phyloP scores from a whole-genome alignment of 257 asterid genomes.

The Plectranthus barbatus region DNA sequence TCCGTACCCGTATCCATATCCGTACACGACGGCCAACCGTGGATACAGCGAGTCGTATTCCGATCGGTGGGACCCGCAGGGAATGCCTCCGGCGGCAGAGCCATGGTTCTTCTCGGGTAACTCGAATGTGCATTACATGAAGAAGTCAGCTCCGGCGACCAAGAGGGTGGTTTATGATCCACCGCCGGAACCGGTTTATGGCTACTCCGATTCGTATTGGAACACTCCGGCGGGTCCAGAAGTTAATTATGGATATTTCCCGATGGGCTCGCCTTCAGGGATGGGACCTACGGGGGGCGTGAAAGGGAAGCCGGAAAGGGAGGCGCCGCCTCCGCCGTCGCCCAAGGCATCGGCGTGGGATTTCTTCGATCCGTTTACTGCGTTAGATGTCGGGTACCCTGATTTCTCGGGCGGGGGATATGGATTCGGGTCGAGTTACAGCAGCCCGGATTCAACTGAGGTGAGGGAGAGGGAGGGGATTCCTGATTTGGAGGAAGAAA shows the following conservation, averaged over 20 bases:
- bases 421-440: slow-evolving; percentile 40
- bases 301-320: slow-evolving; percentile 32
- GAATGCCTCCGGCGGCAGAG: slow-evolving; percentile 15
- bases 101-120: slow-evolving; percentile 31
- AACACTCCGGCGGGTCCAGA: slow-evolving; percentile 31
- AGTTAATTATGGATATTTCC: slow-evolving; percentile 36
- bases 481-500: slow-evolving; percentile 97
- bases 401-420: slow-evolving; percentile 30
- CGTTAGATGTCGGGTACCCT: slow-evolving; percentile 30
- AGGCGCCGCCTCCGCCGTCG: slow-evolving; percentile 86
- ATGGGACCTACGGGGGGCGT: slow-evolving; percentile 18
- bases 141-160: slow-evolving; percentile 53
- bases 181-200: slow-evolving; percentile 43
- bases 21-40: slow-evolving; percentile 24
- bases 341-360: slow-evolving; percentile 81
- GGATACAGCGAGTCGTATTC: slow-evolving; percentile 30
- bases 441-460: slow-evolving; percentile 90
- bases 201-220: slow-evolving; percentile 53
- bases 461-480: slow-evolving; percentile 96
- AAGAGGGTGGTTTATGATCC: slow-evolving; percentile 73
- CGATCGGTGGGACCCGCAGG: slow-evolving; percentile 39
- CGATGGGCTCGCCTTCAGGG: slow-evolving; percentile 16
- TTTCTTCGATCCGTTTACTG: slow-evolving; percentile 70
- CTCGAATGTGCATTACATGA: slow-evolving; percentile 66
- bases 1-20: slow-evolving; percentile 19